Conservation (phyloP, 345 rosid genomes). For the Populus euphratica region DNA sequence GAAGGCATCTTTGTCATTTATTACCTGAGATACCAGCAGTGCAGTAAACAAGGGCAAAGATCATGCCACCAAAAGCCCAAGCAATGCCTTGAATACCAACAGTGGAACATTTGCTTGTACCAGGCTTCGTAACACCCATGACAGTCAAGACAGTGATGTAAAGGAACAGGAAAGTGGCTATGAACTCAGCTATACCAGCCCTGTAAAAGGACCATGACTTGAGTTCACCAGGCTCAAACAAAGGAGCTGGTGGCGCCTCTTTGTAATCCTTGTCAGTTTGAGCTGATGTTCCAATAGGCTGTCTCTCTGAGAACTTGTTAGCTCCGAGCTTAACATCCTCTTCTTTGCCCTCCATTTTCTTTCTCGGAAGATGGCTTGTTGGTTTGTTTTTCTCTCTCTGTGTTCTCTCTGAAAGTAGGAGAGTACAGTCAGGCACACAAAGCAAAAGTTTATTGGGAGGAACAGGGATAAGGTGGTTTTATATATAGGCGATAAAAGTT, state of each 20-base stretch:
- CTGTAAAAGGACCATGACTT: slow-evolving; percentile 27
- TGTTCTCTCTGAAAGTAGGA: background rate
- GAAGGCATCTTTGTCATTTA: background rate
- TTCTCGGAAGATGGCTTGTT: background rate
- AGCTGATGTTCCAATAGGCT: slow-evolving; percentile 28
- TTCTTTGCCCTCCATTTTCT: slow-evolving; percentile 26
- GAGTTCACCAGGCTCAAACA: slow-evolving; percentile 31
- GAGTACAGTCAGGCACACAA: background rate
- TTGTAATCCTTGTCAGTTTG: slow-evolving; percentile 31
- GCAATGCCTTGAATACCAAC: slow-evolving; percentile 30
- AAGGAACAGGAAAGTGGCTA: slow-evolving; percentile 28
- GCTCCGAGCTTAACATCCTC: slow-evolving; percentile 31
- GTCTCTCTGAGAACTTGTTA: slow-evolving; percentile 26
- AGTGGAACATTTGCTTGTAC: slow-evolving; percentile 9
- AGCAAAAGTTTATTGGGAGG: background rate
- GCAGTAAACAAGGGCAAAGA: slow-evolving; percentile 25
- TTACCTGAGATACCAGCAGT: slow-evolving; percentile 21
- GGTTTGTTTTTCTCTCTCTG: background rate
- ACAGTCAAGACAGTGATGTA: slow-evolving; percentile 25
- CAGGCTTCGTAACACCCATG: slow-evolving; percentile 18
- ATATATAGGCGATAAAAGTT: slow-evolving; percentile 19
- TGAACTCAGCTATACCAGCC: slow-evolving; percentile 30
- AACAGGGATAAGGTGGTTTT: slow-evolving; percentile 13
- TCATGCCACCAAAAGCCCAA: slow-evolving; percentile 36
- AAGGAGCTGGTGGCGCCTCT: slow-evolving; percentile 30